Evolutionary conservation across 495 filamentous ascomycete species (phyloP).

Genomic region (Penicillium coffeae): DNA sequence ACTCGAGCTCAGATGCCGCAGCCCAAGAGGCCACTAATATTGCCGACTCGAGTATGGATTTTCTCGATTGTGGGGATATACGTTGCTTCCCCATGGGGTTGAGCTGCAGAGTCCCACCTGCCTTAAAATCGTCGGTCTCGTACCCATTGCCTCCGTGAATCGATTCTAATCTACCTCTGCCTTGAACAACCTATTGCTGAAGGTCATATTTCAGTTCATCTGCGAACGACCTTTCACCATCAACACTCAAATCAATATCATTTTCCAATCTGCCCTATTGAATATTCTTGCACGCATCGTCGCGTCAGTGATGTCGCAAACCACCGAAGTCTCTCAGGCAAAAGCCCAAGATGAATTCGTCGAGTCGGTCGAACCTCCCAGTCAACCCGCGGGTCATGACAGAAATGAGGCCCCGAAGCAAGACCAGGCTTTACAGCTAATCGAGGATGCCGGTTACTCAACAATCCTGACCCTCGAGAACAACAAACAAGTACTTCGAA

Average conservation of each 20-base stretch:
- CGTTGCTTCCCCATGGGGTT: conserved; percentile 33
- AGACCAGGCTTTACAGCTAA: conserved; percentile 45
- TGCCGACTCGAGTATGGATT: conserved; percentile 11
- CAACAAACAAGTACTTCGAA: conserved; percentile 47
- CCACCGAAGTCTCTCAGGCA: conserved; percentile 8
- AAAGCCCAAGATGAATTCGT: conserved; percentile 36
- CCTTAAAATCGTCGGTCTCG: not conserved
- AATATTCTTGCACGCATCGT: not conserved
- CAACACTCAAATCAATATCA: not conserved
- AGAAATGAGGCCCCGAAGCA: conserved; percentile 11
- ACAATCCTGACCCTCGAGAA: conserved; percentile 50
- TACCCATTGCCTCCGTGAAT: not conserved
- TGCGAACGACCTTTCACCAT: not conserved
- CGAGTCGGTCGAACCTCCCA: conserved; percentile 26
- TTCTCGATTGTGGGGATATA: conserved; percentile 20
- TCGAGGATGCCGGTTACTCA: conserved; percentile 36
- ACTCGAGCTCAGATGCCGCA: not conserved
- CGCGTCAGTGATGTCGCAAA: conserved; percentile 22
- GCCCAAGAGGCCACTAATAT: not conserved
- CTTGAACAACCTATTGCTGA: no score
- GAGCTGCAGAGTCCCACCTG: conserved; percentile 3
- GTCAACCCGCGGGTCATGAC: conserved; percentile 1
- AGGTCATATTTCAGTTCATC: no score
- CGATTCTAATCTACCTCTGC: no score
- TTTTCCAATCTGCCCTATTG: not conserved